These are phyloP conservation scores for Seiridium cupressi DNA, from an alignment of 2,329 filamentous ascomycete species.

Conservation along the genomic window DNA sequence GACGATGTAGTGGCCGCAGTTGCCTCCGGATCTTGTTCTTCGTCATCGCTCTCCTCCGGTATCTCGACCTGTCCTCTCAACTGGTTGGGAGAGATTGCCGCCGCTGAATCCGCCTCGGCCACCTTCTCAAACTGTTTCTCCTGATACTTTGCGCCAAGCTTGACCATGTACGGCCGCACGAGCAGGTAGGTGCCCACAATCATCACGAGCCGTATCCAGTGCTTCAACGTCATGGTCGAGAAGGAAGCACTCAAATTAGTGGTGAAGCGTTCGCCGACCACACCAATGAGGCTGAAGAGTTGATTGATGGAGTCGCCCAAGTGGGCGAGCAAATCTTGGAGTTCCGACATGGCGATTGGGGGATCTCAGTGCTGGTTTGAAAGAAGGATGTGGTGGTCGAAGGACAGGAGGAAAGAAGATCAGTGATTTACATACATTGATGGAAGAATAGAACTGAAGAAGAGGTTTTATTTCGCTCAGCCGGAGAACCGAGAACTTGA, in stretches of 20 bases:
- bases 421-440: too few species aligned
- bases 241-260: slow-evolving; percentile 52
- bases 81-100: slow-evolving; percentile 63
- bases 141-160: slow-evolving; percentile 61
- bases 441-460: too few species aligned
- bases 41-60: slow-evolving; percentile 51
- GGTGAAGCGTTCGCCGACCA: slow-evolving; percentile 31
- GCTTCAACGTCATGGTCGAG: slow-evolving; percentile 46
- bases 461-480: not conserved
- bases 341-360: slow-evolving; percentile 25
- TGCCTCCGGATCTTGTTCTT: slow-evolving; percentile 33
- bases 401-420: not conserved
- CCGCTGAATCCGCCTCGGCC: slow-evolving; percentile 41
- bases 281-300: slow-evolving; percentile 22
- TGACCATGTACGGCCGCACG: slow-evolving; percentile 71
- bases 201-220: slow-evolving; percentile 67
- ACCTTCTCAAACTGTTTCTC: slow-evolving; percentile 63
- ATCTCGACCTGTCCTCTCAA: slow-evolving; percentile 56
- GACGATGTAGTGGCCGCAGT: slow-evolving; percentile 47
- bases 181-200: slow-evolving; percentile 73
- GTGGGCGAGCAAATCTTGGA: slow-evolving; percentile 26
- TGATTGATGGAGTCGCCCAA: slow-evolving; percentile 25
- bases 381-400: not conserved
- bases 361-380: not conserved
- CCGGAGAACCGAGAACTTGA: not conserved